Base-by-base conservation (phyloP, 2,329 filamentous ascomycete genomes). In the Pleoardoris graminearum region DNA sequence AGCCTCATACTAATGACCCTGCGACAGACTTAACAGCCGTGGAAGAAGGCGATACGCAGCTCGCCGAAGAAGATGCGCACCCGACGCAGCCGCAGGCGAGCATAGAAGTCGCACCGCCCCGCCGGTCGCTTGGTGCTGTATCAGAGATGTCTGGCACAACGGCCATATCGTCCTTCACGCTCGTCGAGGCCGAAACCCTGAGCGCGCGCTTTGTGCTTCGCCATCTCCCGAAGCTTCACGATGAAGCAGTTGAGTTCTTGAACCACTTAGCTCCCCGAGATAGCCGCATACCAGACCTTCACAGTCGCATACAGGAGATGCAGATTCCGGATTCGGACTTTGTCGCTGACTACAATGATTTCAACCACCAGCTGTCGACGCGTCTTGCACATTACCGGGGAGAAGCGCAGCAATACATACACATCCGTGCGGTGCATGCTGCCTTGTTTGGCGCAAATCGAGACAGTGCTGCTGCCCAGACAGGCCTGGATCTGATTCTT, bases 141-240 rank as follows among this genome's bases (percentile, higher is more conserved):
- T 79, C 77, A 5, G 72, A 68, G 35, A 74, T 78, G 61, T 79
- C 78, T 3, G 76, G 76, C 12, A 79, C 75, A 2, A 79, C 78
- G 2, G 75, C 75, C 4, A 76, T 76, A 37, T 77, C 77, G 0
- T 76, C 77, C 2, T 76, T 77, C 50, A 78, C 77, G 5, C 70
- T 72, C 52, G 72, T 75, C 30, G 76, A 79, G 48, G 67, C 76
- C 23, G 67, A 72, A 21, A 66, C 72, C 10, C 63, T 80, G 8
- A 75, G 79, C 37, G 48, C 69, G 3, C 74, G 75, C 27, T 59
- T 70, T 32, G 77, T 80, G 39, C 45, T 77, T 4, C 74, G 73
- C 42, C 67, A 70, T 17, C 55, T 80, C 25, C 69, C 70, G 19
- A 70, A 73, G 50, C 65, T 80, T 11, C 66, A 65, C 44, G 53